Base-by-base conservation (phyloP, 768 basidiomycete species). In the Xerocomus brunneocitrinus region DNA sequence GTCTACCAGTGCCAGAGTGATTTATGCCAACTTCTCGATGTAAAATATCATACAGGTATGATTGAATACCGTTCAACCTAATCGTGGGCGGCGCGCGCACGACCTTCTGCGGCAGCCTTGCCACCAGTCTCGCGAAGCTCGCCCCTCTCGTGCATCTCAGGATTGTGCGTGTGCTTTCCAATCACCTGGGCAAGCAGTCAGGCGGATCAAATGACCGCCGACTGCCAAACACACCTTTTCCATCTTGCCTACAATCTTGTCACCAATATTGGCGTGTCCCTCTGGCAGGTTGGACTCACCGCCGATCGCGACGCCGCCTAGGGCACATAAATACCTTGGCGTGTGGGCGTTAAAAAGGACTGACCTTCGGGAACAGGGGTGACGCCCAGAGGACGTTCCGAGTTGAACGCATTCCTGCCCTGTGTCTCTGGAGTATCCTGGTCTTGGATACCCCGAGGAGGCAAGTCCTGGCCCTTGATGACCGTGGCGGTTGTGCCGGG, bases 231-330 rank as follows among this genome's bases (percentile, higher is more conserved):
- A 2, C 13, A 81, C 83, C 74, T 84, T 76, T 59, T 84, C 73
- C 0, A 77, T 72, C 70, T 84, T 84, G 3, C 83, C 83, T 34
- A 82, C 58, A 22, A 83, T 53, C 66, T 80, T 84, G 67, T 85
- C 83, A 8, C 73, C 65, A 0, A 78, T 19, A 27, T 60, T 72
- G 28, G 79, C 73, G 27, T 79, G 74, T 4, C 74, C 73, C 57
- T 70, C 52, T 10, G 64, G 59, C 25, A 61, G 36, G 43, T 50
- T 34, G 25, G 52, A n/a, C 28, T 65, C 56, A 38, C 67, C 67
- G 14, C 59, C 57, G 4, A 65, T 48, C 13, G 67, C 58, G 44
- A 66, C 65, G n/a, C 66, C 66, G 19, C 63, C 67, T 59, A 8
- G 22, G 36, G n/a, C n/a, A 49, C 13, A 28, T 60, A 3, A 57